Evolutionary conservation across 139 green algal species (phyloP).

Genomic region (Pleodorina starrii): DNA sequence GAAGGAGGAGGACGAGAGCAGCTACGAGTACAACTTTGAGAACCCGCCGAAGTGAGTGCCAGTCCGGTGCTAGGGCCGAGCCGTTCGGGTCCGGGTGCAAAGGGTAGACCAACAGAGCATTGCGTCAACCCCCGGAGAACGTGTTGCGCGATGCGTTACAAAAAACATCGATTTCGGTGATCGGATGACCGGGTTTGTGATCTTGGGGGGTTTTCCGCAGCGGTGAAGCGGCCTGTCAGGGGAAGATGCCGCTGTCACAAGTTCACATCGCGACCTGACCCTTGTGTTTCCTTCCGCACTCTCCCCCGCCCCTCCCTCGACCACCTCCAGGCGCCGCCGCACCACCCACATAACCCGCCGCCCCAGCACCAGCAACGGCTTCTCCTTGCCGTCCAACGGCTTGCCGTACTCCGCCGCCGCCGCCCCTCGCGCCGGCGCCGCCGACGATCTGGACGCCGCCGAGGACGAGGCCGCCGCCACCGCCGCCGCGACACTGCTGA

Average conservation of each 20-base stretch:
- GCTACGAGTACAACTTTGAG: slow-evolving; percentile 39
- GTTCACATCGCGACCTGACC: background rate
- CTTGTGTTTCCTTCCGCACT: background rate
- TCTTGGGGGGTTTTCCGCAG: background rate
- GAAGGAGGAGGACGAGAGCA: slow-evolving; percentile 5
- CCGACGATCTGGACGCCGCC: background rate
- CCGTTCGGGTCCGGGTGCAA: no score
- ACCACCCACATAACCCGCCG: background rate
- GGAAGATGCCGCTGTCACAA: background rate
- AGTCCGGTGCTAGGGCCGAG: background rate
- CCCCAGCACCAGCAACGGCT: background rate
- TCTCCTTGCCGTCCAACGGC: background rate
- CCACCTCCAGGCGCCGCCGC: slow-evolving; percentile 14
- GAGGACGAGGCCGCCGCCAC: background rate
- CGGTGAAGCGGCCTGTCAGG: background rate
- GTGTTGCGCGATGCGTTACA: background rate
- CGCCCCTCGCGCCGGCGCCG: background rate
- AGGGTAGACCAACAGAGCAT: no score
- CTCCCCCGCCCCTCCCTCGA: background rate
- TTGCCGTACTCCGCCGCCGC: background rate
- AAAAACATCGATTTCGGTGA: background rate
- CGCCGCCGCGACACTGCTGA: slow-evolving; percentile 15
- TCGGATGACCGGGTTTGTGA: background rate
- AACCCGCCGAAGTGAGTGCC: slow-evolving; percentile 35
- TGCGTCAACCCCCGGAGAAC: no score